phyloP scores from a whole-genome alignment of 1,284 basidiomycete species.

The Farysia itapuensis region DNA sequence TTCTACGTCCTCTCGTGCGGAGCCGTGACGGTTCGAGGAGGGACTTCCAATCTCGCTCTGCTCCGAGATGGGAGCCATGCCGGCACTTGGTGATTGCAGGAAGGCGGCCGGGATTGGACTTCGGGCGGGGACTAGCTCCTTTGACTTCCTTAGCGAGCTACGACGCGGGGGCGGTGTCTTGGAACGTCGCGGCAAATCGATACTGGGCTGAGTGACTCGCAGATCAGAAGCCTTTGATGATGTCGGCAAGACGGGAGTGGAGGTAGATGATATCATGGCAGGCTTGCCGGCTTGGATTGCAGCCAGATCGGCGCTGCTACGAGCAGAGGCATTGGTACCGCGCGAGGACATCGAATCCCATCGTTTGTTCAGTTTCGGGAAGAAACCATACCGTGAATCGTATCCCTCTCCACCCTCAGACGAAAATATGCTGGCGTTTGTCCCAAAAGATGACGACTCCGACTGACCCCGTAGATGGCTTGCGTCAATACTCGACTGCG shows the following conservation, averaged over 20 bases:
- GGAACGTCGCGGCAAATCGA: background rate
- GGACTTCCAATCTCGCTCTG: conserved; percentile 31
- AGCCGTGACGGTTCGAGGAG: conserved; percentile 1
- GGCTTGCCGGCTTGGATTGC: background rate
- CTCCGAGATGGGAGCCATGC: conserved; percentile 33
- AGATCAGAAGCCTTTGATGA: too few relatives aligned
- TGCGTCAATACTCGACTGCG: conserved; percentile 13
- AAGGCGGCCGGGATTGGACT: conserved; percentile 10
- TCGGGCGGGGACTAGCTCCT: conserved; percentile 4
- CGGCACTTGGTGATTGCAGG: conserved; percentile 7
- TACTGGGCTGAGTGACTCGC: background rate
- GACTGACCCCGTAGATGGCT: conserved; percentile 23
- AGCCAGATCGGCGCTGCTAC: conserved; percentile 16
- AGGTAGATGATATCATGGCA: too few relatives aligned
- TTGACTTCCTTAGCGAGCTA: conserved; percentile 16
- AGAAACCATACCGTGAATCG: conserved; percentile 18
- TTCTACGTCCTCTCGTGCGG: conserved; percentile 8
- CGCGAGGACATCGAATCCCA: conserved; percentile 39
- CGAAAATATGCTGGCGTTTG: conserved; percentile 18
- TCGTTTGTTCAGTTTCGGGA: conserved; percentile 11
- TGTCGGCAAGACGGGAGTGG: too few relatives aligned
- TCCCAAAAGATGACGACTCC: conserved; percentile 23
- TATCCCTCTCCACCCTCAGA: conserved; percentile 9
- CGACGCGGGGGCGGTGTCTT: conserved; percentile 22
- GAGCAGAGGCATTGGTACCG: conserved; percentile 16